Evolutionary conservation across 495 filamentous ascomycete genomes (phyloP), one percentile per base, ranked within the genome.

Genomic region (Penicillium simplicissimum): DNA sequence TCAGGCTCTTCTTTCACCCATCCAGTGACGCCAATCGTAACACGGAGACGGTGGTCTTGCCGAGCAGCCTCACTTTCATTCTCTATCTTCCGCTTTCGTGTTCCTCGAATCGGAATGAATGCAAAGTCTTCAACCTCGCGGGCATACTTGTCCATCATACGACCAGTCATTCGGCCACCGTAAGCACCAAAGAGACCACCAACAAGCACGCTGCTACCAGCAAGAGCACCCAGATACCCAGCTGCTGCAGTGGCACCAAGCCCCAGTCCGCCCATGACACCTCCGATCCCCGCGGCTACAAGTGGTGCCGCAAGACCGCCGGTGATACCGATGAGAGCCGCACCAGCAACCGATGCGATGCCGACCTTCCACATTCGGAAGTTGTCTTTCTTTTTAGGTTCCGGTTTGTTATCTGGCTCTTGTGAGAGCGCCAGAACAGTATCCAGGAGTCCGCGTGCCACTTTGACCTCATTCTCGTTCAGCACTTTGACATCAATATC

Each of bases 101-200:
- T 67, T 13, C 81, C 81, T 36, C 83, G 79, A 40, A 96, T 76
- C 1, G 93, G 92, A 15, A 97, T 71, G 65, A 98, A 93, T 7
- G 86, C 92, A 72, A 97, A 96, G 72, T 97, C 93, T 52, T 88
- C 83, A 14, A 97, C 88, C 60, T 97, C 93, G 57, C 85, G 87
- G 17, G 91, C 88, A 74, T 96, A 95, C 45, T 87, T 82, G 61
- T 94, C 92, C 84, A 97, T 90, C 86, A 92, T 89, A 69, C 90
- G 85, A 34, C 89, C 87, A 2, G 89, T 90, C 85, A 95, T 92
- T 14, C 89, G 82, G 13, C 87, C 90, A 25, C 93, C 93, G 70
- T 95, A 96, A 9, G 93, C 90, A 34, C 94, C 94, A 67, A 98
- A 96, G 13, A 98, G 74, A 52, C 88, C 84, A 6, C 92, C 94